phyloP scores from a whole-genome alignment of 306 rosid species.

The Albizia julibrissin region DNA sequence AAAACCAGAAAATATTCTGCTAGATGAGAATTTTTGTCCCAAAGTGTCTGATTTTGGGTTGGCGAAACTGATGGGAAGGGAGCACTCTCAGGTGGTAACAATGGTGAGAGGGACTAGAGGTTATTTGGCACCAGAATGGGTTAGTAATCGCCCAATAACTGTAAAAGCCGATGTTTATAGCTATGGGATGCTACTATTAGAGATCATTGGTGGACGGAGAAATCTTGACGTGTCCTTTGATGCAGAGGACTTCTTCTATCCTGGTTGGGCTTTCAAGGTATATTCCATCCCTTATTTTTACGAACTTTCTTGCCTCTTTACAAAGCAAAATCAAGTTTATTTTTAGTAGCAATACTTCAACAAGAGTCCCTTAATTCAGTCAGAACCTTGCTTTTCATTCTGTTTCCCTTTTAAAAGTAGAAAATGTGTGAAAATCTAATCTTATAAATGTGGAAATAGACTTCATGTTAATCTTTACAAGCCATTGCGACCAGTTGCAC shows the following conservation, averaged over 20 bases:
- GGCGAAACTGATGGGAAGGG: slow-evolving; percentile 94
- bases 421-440: too few species aligned
- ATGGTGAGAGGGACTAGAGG: slow-evolving; percentile 98
- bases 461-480: neutral
- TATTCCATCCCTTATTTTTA: neutral
- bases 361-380: neutral
- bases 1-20: slow-evolving; percentile 83
- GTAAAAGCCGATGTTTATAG: slow-evolving; percentile 97
- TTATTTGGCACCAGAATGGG: slow-evolving; percentile 97
- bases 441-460: too few species aligned
- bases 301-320: neutral
- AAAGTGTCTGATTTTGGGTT: slow-evolving; percentile 95
- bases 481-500: too few species aligned
- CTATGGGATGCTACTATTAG: slow-evolving; percentile 92
- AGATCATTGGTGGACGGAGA: slow-evolving; percentile 93
- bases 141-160: slow-evolving; percentile 89
- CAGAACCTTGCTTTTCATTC: too few species aligned
- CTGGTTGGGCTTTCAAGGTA: slow-evolving; percentile 98
- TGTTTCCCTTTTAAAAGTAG: too few species aligned
- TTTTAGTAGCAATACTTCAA: neutral
- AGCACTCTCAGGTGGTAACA: slow-evolving; percentile 91
- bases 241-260: slow-evolving; percentile 87
- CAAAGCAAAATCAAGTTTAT: neutral
- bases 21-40: slow-evolving; percentile 86
- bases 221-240: slow-evolving; percentile 88